Conservation (phyloP, 2,329 filamentous ascomycete genomes). For the Aspergillus pseudoglaucus region DNA sequence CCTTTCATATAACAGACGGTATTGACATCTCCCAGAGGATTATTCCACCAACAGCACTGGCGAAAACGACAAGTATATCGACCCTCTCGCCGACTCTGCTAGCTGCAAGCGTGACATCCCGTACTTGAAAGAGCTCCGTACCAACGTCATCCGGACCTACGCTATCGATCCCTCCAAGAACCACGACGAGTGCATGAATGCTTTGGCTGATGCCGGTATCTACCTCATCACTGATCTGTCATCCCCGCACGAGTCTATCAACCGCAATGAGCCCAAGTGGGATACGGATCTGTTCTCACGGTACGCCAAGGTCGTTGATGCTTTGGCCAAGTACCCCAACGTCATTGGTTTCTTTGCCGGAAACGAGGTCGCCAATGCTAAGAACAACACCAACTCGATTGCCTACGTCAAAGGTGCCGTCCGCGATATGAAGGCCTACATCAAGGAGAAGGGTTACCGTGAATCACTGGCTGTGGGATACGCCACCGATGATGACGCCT, state of each 20-base stretch:
- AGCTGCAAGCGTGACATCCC: conserved; percentile 81
- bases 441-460: conserved; percentile 71
- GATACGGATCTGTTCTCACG: conserved; percentile 68
- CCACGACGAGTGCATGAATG: conserved; percentile 77
- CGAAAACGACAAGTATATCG: conserved; percentile 56
- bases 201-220: conserved; percentile 78
- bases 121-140: conserved; percentile 67
- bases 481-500: conserved; percentile 85
- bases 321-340: conserved; percentile 76
- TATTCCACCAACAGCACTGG: conserved; percentile 44
- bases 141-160: conserved; percentile 94
- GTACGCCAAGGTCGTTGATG: conserved; percentile 79
- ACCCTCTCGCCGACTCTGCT: conserved; percentile 69
- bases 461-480: conserved; percentile 78
- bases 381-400: conserved; percentile 81
- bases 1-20: background rate
- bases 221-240: conserved; percentile 91
- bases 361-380: conserved; percentile 90
- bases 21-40: conserved; percentile 36
- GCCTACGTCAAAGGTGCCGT: conserved; percentile 97
- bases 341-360: conserved; percentile 96
- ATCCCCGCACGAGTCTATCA: conserved; percentile 75
- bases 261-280: conserved; percentile 74
- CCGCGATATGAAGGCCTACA: conserved; percentile 91
- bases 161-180: conserved; percentile 73